These are phyloP conservation scores for bread wheat (Triticum aestivum) DNA, from an alignment of 176 grass and related monocot genomes.

Conservation along the genomic window DNA sequence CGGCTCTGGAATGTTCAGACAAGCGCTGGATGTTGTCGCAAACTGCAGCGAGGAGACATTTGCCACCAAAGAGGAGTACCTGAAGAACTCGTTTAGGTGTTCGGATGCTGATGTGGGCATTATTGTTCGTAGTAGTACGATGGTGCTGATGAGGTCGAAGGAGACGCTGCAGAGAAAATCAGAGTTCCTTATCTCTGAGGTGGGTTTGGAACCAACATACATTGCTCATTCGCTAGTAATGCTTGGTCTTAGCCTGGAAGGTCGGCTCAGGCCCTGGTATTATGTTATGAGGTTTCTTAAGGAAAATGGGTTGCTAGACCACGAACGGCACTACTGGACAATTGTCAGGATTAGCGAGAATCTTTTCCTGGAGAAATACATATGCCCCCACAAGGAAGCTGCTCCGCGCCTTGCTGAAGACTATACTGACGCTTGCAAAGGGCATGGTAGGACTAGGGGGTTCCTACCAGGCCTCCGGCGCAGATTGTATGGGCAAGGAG, in stretches of 20 bases:
- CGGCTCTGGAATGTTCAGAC: background rate
- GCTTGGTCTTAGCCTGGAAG: background rate
- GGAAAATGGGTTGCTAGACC: background rate
- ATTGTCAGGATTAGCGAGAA: background rate
- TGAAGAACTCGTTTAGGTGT: background rate
- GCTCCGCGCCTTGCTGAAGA: too few species aligned
- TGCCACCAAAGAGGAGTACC: background rate
- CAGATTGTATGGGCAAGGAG: too few species aligned
- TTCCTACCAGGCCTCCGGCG: too few species aligned
- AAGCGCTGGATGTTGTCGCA: background rate
- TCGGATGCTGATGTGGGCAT: background rate
- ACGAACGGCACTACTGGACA: background rate
- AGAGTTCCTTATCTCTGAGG: background rate
- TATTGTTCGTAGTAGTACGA: background rate
- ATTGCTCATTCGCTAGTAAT: background rate
- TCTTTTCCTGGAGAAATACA: background rate
- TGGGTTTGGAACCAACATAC: background rate
- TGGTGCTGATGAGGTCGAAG: rapidly evolving
- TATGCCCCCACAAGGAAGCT: too few species aligned
- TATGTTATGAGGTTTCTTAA: background rate
- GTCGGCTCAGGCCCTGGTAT: background rate
- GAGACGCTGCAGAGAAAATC: background rate
- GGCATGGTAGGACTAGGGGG: too few species aligned
- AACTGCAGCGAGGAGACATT: too few species aligned
- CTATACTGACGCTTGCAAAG: too few species aligned